A percentile compares a stretch with the other conserved stretches of the same genome.
These are phyloP conservation scores for Aureobasidium sp. DNA, from an alignment of 2,329 filamentous ascomycete genomes.

Conservation along the genomic window DNA sequence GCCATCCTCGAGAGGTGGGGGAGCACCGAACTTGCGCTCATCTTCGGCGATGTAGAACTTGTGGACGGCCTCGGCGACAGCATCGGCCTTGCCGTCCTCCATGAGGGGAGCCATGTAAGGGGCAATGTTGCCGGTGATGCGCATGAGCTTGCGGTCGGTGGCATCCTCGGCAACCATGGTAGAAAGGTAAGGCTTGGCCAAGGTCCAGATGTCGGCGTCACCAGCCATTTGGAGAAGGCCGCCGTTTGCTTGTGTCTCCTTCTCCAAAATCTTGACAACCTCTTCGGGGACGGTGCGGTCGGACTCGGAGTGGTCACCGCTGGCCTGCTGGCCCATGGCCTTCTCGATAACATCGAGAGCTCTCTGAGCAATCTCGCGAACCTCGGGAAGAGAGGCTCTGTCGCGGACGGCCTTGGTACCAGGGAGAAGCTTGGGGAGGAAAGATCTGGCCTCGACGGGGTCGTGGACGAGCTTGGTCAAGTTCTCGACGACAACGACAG, in stretches of 20 bases:
- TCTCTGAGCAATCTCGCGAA: constrained; percentile 77
- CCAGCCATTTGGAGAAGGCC: constrained; percentile 55
- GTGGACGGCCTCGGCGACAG: constrained; percentile 65
- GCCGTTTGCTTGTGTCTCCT: constrained; percentile 62
- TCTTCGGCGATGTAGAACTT: constrained; percentile 75
- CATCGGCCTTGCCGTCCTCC: constrained; percentile 51
- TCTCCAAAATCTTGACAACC: constrained; percentile 64
- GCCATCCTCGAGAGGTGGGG: constrained; percentile 79
- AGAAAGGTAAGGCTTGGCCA: constrained; percentile 64
- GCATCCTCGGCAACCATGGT: constrained; percentile 82
- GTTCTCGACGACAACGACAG: constrained; percentile 94
- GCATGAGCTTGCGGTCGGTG: constrained; percentile 68
- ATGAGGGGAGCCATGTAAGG: constrained; percentile 71
- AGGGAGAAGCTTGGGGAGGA: constrained; percentile 87
- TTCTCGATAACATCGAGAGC: constrained; percentile 83
- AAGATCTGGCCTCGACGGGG: constrained; percentile 86
- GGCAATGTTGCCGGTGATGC: constrained; percentile 58
- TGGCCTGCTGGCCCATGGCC: constrained; percentile 67
- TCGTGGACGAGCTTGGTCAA: constrained; percentile 96
- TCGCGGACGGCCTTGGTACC: constrained; percentile 85
- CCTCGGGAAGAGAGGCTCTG: constrained; percentile 85
- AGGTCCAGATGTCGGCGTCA: constrained; percentile 51
- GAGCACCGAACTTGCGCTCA: constrained; percentile 73
- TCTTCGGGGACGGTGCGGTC: constrained; percentile 63
- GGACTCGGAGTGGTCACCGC: constrained; percentile 44